These are phyloP conservation scores for Fusarium algeriense DNA, from an alignment of 2,329 filamentous ascomycete genomes.

Conservation along the genomic window DNA sequence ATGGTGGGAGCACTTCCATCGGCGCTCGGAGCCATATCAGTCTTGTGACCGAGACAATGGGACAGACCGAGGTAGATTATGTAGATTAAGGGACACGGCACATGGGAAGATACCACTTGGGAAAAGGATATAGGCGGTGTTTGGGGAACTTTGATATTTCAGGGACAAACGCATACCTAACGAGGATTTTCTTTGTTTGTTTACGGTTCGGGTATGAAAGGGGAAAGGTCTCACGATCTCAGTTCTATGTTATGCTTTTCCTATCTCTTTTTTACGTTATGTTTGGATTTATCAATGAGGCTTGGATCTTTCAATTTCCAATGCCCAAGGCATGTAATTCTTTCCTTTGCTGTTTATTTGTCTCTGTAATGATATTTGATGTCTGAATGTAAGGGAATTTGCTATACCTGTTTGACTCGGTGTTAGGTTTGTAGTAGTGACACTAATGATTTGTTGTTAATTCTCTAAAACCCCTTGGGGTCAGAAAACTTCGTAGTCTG, in stretches of 20 bases:
- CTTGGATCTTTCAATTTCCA: slow-evolving; percentile 11
- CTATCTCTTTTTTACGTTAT: background rate
- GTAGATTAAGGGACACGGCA: slow-evolving; percentile 50
- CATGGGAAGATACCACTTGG: slow-evolving; percentile 38
- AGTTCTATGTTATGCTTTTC: slow-evolving; percentile 29
- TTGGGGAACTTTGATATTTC: slow-evolving; percentile 22
- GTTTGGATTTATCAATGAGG: slow-evolving; percentile 10
- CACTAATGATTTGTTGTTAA: slow-evolving; percentile 15
- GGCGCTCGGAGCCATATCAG: slow-evolving; percentile 56
- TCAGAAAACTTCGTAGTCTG: no score
- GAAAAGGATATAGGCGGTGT: slow-evolving; percentile 35
- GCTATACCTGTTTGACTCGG: slow-evolving; percentile 22
- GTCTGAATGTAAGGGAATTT: slow-evolving; percentile 8
- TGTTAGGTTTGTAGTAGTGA: slow-evolving; percentile 42
- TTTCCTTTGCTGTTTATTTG: background rate
- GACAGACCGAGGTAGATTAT: slow-evolving; percentile 51
- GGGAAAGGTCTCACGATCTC: slow-evolving; percentile 29
- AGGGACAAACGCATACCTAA: slow-evolving; percentile 18
- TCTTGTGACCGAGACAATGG: slow-evolving; percentile 53
- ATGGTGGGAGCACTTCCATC: slow-evolving; percentile 62
- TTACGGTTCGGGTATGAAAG: slow-evolving; percentile 7
- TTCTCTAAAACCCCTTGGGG: background rate
- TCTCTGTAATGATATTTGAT: slow-evolving; percentile 24
- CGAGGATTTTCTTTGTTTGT: slow-evolving; percentile 30
- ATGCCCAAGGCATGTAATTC: background rate